Percentiles rank a stretch among this genome's conserved stretches.
Evolutionary conservation across 768 basidiomycete species (phyloP).

Genomic region (Rhizopogon salebrosus): DNA sequence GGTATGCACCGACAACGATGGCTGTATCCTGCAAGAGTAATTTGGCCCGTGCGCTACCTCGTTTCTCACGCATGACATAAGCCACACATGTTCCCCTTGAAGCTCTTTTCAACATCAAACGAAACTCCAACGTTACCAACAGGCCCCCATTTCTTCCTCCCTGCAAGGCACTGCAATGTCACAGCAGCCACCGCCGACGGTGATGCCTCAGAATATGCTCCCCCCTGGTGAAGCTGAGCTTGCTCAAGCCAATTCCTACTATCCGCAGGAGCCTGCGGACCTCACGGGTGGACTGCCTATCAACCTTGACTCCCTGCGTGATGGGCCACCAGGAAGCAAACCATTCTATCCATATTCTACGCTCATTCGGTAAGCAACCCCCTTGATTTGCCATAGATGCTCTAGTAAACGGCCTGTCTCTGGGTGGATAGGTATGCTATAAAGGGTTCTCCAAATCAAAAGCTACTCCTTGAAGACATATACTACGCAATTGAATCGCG

Average conservation of each 20-base stretch:
- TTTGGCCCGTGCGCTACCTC: slow-evolving; percentile 53
- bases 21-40: slow-evolving; percentile 20
- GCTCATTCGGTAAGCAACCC: slow-evolving; percentile 67
- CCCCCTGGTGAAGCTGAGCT: slow-evolving; percentile 50
- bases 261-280: slow-evolving; percentile 74
- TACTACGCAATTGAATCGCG: slow-evolving; percentile 89
- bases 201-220: slow-evolving; percentile 60
- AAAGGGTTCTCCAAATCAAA: slow-evolving; percentile 86
- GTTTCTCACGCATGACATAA: slow-evolving; percentile 45
- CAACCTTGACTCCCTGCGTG: slow-evolving; percentile 80
- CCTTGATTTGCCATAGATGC: slow-evolving; percentile 2
- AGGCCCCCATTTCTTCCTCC: slow-evolving; percentile 8
- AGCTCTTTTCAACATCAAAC: slow-evolving; percentile 27
- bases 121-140: slow-evolving; percentile 15
- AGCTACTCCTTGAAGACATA: slow-evolving; percentile 81
- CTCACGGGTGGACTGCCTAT: slow-evolving; percentile 81
- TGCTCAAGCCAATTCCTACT: slow-evolving; percentile 51
- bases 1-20: slow-evolving; percentile 12
- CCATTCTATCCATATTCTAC: slow-evolving; percentile 91
- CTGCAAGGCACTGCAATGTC: slow-evolving; percentile 33
- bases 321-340: slow-evolving; percentile 85
- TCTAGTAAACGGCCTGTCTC: slow-evolving; percentile 4
- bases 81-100: slow-evolving; percentile 45
- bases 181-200: slow-evolving; percentile 40
- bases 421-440: slow-evolving; percentile 67